A percentile compares a stretch with the other conserved stretches of the same genome.
Conservation (phyloP, 2,329 filamentous ascomycete species). For the Verticillium longisporum region DNA sequence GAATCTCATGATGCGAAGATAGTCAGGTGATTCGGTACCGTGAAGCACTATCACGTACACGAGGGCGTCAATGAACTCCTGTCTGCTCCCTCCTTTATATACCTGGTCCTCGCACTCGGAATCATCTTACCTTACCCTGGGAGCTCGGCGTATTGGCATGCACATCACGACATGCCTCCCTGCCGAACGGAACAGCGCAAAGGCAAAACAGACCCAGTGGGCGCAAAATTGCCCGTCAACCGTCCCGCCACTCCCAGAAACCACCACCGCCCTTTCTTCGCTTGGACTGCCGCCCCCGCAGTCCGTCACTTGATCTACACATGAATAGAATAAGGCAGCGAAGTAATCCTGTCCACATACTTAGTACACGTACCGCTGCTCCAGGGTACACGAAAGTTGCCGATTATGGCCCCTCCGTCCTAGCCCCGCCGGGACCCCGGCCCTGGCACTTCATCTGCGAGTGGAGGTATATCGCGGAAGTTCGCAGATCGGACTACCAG, state of each 20-base stretch:
- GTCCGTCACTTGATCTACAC: neutral
- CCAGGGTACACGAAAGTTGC: neutral
- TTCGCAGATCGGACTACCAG: too few species aligned
- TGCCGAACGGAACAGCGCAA: neutral
- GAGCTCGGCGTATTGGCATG: neutral
- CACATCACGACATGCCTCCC: neutral
- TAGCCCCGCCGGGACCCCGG: neutral
- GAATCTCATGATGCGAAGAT: neutral
- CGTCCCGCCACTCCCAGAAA: neutral
- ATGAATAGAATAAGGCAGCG: too few species aligned
- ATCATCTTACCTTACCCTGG: too few species aligned
- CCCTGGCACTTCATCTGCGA: neutral
- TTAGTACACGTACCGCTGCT: neutral
- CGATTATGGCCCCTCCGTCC: neutral
- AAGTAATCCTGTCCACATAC: conserved; percentile 4
- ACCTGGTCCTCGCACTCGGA: neutral
- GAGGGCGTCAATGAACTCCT: neutral
- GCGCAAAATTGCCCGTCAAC: conserved; percentile 3
- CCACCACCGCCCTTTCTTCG: neutral
- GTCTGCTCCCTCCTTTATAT: neutral
- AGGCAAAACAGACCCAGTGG: conserved; percentile 5
- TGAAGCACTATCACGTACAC: neutral
- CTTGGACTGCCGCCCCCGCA: neutral
- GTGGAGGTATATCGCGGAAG: too few species aligned
- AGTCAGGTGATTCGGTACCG: neutral